phyloP scores from a whole-genome alignment of 208 protist species.

The Blechomonas ayalai region DNA sequence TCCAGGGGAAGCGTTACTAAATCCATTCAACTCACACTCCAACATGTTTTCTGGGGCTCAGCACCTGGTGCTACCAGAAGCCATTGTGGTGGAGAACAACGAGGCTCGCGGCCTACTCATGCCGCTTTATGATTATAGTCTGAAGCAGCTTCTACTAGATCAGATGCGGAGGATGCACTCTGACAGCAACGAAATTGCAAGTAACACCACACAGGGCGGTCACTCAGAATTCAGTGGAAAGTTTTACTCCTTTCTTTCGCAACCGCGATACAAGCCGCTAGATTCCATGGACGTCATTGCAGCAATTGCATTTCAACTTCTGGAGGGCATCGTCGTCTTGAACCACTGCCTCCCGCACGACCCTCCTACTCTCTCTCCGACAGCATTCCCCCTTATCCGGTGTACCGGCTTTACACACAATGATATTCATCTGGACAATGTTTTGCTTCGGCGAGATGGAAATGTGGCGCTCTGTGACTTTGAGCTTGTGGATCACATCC shows the following conservation, averaged over 20 bases:
- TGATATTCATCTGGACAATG: slow-evolving; percentile 78
- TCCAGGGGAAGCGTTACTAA: no score
- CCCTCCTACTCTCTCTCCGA: no score
- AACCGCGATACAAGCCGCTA: slow-evolving; percentile 27
- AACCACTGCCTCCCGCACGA: slow-evolving; percentile 53
- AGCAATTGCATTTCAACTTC: slow-evolving; percentile 58
- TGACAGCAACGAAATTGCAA: background rate
- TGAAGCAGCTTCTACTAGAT: slow-evolving; percentile 46
- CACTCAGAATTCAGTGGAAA: background rate
- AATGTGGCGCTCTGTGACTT: slow-evolving; percentile 77
- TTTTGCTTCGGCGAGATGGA: slow-evolving; percentile 41
- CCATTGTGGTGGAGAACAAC: slow-evolving; percentile 25
- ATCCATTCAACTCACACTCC: no score
- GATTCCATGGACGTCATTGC: slow-evolving; percentile 25
- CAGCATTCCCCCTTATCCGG: no score
- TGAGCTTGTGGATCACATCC: slow-evolving; percentile 56
- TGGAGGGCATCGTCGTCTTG: slow-evolving; percentile 39
- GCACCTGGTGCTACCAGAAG: slow-evolving; percentile 58
- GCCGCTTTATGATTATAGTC: slow-evolving; percentile 53
- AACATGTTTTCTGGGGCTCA: background rate
- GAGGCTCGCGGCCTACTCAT: slow-evolving; percentile 60
- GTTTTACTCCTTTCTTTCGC: slow-evolving; percentile 8
- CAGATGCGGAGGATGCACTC: background rate
- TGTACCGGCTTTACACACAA: slow-evolving; percentile 71
- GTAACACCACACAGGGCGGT: background rate